Evolutionary conservation across 106 monocot genomes (phyloP).

Genomic region (Hemerocallis citrina): DNA sequence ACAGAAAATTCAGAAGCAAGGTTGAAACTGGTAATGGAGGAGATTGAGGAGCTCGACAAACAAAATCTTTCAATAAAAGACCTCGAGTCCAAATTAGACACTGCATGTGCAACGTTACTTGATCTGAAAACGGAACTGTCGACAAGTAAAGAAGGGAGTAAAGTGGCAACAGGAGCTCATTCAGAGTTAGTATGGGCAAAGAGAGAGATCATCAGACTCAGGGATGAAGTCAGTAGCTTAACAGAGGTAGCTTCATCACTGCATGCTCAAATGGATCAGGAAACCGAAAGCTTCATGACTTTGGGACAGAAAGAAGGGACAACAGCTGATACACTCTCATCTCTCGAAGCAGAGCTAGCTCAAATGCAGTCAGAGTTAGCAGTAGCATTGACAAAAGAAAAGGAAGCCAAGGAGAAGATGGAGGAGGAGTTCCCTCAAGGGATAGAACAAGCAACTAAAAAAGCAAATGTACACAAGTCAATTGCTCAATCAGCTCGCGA

Average conservation of each 20-base stretch:
- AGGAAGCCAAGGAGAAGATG: slow-evolving; percentile 31
- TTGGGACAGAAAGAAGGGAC: slow-evolving; percentile 34
- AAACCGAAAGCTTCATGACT: slow-evolving; percentile 18
- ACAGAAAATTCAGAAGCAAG: slow-evolving; percentile 16
- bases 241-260: slow-evolving; percentile 31
- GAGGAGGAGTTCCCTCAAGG: slow-evolving; percentile 24
- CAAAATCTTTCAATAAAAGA: slow-evolving; percentile 18
- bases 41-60: slow-evolving; percentile 18
- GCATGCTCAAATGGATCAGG: slow-evolving; percentile 30
- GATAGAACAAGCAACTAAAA: slow-evolving; percentile 30
- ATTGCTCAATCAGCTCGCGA: slow-evolving; percentile 29
- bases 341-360: slow-evolving; percentile 45
- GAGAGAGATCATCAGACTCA: slow-evolving; percentile 37
- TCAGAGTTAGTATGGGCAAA: neutral
- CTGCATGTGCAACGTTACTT: slow-evolving; percentile 18
- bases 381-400: slow-evolving; percentile 23
- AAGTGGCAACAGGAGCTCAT: too few species aligned
- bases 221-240: slow-evolving; percentile 19
- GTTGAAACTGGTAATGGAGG: slow-evolving; percentile 27
- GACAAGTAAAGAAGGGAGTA: too few species aligned
- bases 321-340: slow-evolving; percentile 34
- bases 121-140: slow-evolving; percentile 31
- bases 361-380: slow-evolving; percentile 31
- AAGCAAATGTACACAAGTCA: slow-evolving; percentile 45
- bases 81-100: slow-evolving; percentile 32